phyloP scores from a whole-genome alignment of 2,329 filamentous ascomycete species.

The Dactylellina parvicollis region DNA sequence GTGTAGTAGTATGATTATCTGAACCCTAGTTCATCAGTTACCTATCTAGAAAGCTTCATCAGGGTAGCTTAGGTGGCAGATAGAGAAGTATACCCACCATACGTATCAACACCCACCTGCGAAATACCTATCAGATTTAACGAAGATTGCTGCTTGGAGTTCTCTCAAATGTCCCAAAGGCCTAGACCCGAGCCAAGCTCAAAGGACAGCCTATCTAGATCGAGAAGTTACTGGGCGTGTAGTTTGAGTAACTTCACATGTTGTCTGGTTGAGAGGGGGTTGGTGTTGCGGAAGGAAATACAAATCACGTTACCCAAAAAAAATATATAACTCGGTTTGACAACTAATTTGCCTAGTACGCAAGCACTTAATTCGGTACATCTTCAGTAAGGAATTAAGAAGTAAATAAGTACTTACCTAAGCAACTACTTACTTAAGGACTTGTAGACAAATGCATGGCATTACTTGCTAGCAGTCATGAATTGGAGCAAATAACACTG shows the following conservation, averaged over 20 bases:
- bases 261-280: conserved; percentile 37
- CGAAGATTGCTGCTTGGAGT: neutral
- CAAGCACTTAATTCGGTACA: no score
- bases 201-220: no score
- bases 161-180: neutral
- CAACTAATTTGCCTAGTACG: no score
- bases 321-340: no score
- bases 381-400: no score
- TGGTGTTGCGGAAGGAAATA: conserved; percentile 35
- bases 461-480: no score
- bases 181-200: neutral
- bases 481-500: no score
- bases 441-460: no score
- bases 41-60: neutral
- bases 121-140: neutral
- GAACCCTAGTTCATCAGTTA: neutral
- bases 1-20: neutral
- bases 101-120: neutral
- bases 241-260: neutral
- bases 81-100: neutral
- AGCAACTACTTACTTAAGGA: no score
- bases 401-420: no score
- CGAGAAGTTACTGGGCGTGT: neutral
- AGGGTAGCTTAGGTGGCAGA: neutral
- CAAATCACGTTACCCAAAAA: conserved; percentile 10